A percentile compares a stretch with the other conserved stretches of the same genome.
phyloP scores from a whole-genome alignment of 441 rosid genomes.

The Adansonia rubrostipa region DNA sequence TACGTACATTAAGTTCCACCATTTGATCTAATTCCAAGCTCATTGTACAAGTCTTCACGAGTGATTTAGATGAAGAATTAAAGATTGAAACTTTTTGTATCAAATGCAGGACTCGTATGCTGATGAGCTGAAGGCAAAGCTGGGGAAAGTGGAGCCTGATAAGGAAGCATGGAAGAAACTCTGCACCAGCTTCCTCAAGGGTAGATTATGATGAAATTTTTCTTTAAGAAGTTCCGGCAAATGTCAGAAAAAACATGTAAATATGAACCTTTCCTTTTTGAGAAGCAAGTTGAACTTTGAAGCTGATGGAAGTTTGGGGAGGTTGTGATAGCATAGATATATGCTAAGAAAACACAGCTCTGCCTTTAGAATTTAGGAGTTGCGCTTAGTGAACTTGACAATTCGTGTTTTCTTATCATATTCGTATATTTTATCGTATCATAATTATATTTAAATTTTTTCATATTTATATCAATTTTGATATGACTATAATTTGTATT shows the following conservation, averaged over 20 bases:
- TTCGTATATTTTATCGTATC: too few species aligned
- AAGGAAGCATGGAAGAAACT: conserved; percentile 56
- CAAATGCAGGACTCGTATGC: conserved; percentile 48
- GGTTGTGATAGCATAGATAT: neutral
- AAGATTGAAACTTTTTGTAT: neutral
- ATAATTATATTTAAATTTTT: too few species aligned
- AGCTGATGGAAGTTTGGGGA: neutral
- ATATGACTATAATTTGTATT: too few species aligned
- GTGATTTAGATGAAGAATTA: neutral
- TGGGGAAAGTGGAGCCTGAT: conserved; percentile 53
- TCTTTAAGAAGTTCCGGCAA: neutral
- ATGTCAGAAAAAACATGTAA: neutral
- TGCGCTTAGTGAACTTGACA: neutral
- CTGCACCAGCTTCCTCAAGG: conserved; percentile 66
- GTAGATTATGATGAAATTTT: conserved; percentile 32
- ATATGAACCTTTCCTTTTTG: neutral
- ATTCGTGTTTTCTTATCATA: too few species aligned
- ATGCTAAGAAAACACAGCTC: conserved; percentile 6
- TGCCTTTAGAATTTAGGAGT: neutral
- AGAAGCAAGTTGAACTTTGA: neutral
- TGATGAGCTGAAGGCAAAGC: conserved; percentile 46
- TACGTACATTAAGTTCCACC: conserved; percentile 21
- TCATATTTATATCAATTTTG: too few species aligned
- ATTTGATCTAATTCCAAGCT: neutral
- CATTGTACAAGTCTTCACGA: neutral